These are phyloP conservation scores for Heracleum sosnowskyi DNA, from an alignment of 129 eudicot species.

Conservation along the genomic window DNA sequence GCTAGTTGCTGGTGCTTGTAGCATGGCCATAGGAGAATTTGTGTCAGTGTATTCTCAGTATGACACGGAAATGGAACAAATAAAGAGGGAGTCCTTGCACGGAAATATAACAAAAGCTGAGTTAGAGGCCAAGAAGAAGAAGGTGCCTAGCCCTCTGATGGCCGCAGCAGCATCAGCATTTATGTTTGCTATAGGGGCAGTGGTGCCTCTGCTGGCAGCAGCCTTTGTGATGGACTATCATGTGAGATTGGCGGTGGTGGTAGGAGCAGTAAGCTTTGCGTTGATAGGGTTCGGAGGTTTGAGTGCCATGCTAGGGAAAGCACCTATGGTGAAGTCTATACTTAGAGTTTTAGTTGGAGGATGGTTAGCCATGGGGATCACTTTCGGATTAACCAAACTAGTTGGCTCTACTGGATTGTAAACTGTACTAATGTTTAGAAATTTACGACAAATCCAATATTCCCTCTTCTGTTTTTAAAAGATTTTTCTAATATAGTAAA, in stretches of 20 bases:
- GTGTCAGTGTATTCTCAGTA: slow-evolving; percentile 70
- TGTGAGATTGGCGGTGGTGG: slow-evolving; percentile 50
- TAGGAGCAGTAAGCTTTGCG: slow-evolving; percentile 44
- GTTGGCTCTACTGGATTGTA: slow-evolving; percentile 33
- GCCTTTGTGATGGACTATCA: slow-evolving; percentile 35
- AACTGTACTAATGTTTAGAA: not conserved
- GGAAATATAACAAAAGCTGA: not conserved
- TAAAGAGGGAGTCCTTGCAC: slow-evolving; percentile 28
- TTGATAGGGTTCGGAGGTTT: slow-evolving; percentile 53
- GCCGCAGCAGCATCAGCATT: slow-evolving; percentile 58
- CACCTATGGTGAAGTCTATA: slow-evolving; percentile 51
- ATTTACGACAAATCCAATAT: not conserved
- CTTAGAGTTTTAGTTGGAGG: slow-evolving; percentile 66
- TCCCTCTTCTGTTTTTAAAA: not conserved
- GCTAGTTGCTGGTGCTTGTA: slow-evolving; percentile 53
- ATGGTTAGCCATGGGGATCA: slow-evolving; percentile 63
- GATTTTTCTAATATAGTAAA: too few species aligned
- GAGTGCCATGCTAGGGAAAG: slow-evolving; percentile 49
- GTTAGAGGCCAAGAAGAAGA: slow-evolving; percentile 23
- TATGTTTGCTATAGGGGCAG: slow-evolving; percentile 51
- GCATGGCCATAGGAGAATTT: slow-evolving; percentile 73
- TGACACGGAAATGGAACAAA: slow-evolving; percentile 61
- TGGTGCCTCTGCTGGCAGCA: slow-evolving; percentile 56
- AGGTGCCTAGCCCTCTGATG: slow-evolving; percentile 50
- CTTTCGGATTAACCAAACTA: slow-evolving; percentile 58